These are phyloP conservation scores for Barnettozyma pratensis DNA, from an alignment of 805 yeast genomes.

Conservation along the genomic window DNA sequence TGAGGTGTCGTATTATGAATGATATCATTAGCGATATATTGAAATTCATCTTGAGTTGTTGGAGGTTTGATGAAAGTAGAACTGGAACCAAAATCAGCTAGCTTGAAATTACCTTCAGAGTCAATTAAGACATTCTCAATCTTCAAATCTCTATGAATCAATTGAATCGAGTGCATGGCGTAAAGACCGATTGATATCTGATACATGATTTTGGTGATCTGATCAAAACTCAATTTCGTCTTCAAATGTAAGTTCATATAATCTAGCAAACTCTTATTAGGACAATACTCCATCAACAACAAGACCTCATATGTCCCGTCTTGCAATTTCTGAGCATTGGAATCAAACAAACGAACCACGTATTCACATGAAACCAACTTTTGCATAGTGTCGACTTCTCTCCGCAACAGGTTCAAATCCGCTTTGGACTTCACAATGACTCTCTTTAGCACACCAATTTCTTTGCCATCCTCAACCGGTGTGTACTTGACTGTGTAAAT, in stretches of 20 bases:
- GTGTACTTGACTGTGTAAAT: slow-evolving; percentile 60
- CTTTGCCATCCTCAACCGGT: slow-evolving; percentile 38
- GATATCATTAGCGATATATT: slow-evolving; percentile 75
- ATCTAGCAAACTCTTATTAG: slow-evolving; percentile 80
- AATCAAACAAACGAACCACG: slow-evolving; percentile 68
- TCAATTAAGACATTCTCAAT: slow-evolving; percentile 91
- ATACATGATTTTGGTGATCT: slow-evolving; percentile 76
- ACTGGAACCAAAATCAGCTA: slow-evolving; percentile 94
- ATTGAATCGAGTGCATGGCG: slow-evolving; percentile 69
- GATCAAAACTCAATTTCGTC: slow-evolving; percentile 69
- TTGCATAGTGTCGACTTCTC: slow-evolving; percentile 78
- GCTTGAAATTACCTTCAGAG: slow-evolving; percentile 59
- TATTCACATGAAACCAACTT: slow-evolving; percentile 48
- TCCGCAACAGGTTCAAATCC: slow-evolving; percentile 59
- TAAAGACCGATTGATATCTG: slow-evolving; percentile 78
- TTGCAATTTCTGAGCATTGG: slow-evolving; percentile 61
- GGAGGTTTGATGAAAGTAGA: slow-evolving; percentile 71
- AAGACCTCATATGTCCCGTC: slow-evolving; percentile 73
- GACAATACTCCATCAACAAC: slow-evolving; percentile 89
- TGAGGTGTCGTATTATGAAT: slow-evolving; percentile 93
- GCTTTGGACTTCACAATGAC: slow-evolving; percentile 68
- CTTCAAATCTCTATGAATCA: slow-evolving; percentile 90
- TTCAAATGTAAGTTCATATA: slow-evolving; percentile 84
- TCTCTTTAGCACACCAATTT: slow-evolving; percentile 62
- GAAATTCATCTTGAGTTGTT: slow-evolving; percentile 65